A percentile compares a stretch with the other conserved stretches of the same genome.
phyloP scores from a whole-genome alignment of 306 rosid genomes.

The Glycine tomentella region DNA sequence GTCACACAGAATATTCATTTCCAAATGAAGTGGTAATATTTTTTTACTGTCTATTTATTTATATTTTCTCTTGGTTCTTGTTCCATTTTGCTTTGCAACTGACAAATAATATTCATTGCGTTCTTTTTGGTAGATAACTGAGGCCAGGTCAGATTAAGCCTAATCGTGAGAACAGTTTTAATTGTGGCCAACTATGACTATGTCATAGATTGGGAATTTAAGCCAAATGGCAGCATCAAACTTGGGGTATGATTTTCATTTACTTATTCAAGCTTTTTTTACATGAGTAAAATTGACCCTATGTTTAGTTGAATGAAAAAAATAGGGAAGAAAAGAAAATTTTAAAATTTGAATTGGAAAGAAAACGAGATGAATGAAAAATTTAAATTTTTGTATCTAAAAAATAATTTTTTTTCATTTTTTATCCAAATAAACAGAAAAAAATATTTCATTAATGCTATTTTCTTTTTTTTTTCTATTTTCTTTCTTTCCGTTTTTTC shows the following conservation, averaged over 20 bases:
- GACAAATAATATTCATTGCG: background rate
- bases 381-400: too few relatives aligned
- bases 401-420: too few relatives aligned
- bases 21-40: constrained; percentile 37
- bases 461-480: too few relatives aligned
- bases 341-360: too few relatives aligned
- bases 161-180: constrained; percentile 60
- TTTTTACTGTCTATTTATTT: background rate
- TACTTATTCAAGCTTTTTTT: too few relatives aligned
- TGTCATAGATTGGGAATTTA: constrained; percentile 67
- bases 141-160: constrained; percentile 57
- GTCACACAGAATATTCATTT: constrained; percentile 59
- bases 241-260: constrained; percentile 48
- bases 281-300: too few relatives aligned
- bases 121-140: constrained; percentile 53
- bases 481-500: too few relatives aligned
- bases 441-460: too few relatives aligned
- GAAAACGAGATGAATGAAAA: too few relatives aligned
- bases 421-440: too few relatives aligned
- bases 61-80: background rate
- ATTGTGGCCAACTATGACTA: constrained; percentile 63
- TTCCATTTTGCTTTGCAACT: background rate
- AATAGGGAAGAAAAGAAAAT: too few relatives aligned
- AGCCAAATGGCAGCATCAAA: constrained; percentile 67
- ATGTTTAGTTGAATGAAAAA: too few relatives aligned